These are phyloP conservation scores for Penicillium sclerotiorum DNA, from an alignment of 2,329 filamentous ascomycete genomes.

Conservation along the genomic window DNA sequence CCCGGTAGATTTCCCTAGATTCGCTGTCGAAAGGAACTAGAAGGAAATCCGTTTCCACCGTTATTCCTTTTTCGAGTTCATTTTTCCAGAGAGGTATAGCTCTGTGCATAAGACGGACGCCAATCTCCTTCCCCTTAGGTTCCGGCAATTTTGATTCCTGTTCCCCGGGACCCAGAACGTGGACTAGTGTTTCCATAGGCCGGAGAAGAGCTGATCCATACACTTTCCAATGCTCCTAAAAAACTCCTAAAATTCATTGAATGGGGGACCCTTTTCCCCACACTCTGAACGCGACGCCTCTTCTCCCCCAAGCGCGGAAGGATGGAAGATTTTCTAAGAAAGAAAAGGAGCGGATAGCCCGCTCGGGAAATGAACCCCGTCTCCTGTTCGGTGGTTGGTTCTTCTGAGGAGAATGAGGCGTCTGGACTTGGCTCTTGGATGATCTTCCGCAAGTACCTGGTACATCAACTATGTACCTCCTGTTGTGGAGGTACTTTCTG, in stretches of 20 bases:
- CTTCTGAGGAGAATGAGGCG: constrained; percentile 19
- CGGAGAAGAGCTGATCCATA: constrained; percentile 18
- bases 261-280: constrained; percentile 13
- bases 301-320: neutral
- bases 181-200: constrained; percentile 1
- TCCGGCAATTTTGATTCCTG: constrained; percentile 1
- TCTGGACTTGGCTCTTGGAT: constrained; percentile 15
- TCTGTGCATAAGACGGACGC: too few species aligned
- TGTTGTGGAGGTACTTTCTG: constrained; percentile 6
- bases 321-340: neutral
- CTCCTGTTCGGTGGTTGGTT: too few species aligned
- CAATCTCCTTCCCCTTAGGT: neutral
- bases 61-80: constrained; percentile 5
- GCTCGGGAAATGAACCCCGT: neutral
- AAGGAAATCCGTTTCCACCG: constrained; percentile 6
- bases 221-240: neutral
- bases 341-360: neutral
- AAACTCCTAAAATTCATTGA: neutral
- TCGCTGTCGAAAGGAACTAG: constrained; percentile 10
- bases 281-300: constrained; percentile 12
- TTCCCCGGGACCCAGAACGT: constrained; percentile 9
- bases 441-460: neutral
- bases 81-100: too few species aligned
- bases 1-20: too few species aligned
- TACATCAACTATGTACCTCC: too few species aligned